Evolutionary conservation across 495 filamentous ascomycete genomes (phyloP), one percentile per base, ranked within the genome.

Genomic region (Trichoderma virens): DNA sequence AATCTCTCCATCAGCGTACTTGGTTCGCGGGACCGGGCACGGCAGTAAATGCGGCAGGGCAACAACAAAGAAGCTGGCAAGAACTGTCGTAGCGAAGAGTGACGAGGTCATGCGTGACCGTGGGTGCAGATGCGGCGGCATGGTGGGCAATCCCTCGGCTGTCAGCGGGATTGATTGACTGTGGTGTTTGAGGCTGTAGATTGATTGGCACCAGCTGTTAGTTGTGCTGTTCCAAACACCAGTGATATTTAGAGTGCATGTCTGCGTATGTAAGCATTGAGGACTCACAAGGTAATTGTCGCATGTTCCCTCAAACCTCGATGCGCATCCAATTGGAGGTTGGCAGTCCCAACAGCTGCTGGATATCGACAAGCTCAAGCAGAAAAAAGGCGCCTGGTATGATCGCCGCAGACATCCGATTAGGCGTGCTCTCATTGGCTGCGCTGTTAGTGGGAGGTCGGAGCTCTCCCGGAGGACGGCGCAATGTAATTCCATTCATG

Each of bases 81-180:
- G 79, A 39, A 97, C 82, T n/a, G 92, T 97, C n/a, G 88, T 90
- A 59, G 91, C 90, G 79, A 98, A 98, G 31, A 98, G 88, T 30
- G 92, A 91, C 60, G 86, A 90, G 65, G 94, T 98, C 73, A 89
- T 86, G 71, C 90, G 88, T 61, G 92, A 97, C 69, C 91, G 86
- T 7, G 94, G 94, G 76, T 98, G 94, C 32, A 98, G 89, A 78
- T 90, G 87, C 39, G 91, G 90, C 62, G 93, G 89, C 92, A 97
- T 96, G 63, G 65, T 16, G 23, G 51, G 27, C 5, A 27, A 28
- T 13, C 25, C 51, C 51, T 79, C 34, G 45, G 56, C 56, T 32
- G 25, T 64, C 31, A 28, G 59, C 61, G 65, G 34, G 51, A 59
- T 59, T 20, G 60, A 45, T 39, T n/a, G 35, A 28, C n/a, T 27